phyloP scores from a whole-genome alignment of 768 basidiomycete genomes.

The Phylloporus rhodoxanthus region DNA sequence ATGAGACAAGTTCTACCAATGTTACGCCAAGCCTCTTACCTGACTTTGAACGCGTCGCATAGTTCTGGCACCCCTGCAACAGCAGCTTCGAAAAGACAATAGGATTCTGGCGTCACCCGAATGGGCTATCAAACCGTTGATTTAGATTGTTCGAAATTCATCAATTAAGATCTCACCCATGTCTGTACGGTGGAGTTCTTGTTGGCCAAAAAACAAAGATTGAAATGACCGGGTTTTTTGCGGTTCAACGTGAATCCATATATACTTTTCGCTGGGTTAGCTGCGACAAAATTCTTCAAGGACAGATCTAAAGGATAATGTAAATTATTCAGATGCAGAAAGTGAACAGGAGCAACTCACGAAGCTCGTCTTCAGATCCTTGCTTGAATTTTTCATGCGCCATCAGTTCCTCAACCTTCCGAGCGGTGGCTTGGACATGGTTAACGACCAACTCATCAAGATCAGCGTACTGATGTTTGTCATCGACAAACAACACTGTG shows the following conservation, averaged over 20 bases:
- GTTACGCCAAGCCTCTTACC: conserved; percentile 36
- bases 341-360: conserved; percentile 43
- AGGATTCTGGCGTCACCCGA: conserved; percentile 81
- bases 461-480: conserved; percentile 80
- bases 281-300: conserved; percentile 84
- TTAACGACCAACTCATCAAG: conserved; percentile 96
- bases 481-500: conserved; percentile 65
- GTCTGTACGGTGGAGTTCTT: conserved; percentile 84
- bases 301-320: conserved; percentile 55
- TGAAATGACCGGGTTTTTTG: conserved; percentile 88
- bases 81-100: conserved; percentile 84
- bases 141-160: neutral
- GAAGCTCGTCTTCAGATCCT: conserved; percentile 81
- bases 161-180: conserved; percentile 53
- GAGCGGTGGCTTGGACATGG: conserved; percentile 90
- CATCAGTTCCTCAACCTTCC: conserved; percentile 91
- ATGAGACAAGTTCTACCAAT: neutral
- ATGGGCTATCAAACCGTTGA: conserved; percentile 52
- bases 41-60: conserved; percentile 95
- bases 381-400: conserved; percentile 92
- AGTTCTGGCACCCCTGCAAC: conserved; percentile 89
- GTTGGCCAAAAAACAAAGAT: conserved; percentile 87
- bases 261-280: conserved; percentile 90
- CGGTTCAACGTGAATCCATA: conserved; percentile 94
- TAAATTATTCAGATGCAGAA: neutral